Evolutionary conservation across 306 rosid genomes (phyloP), one percentile per base, ranked within the genome.

Genomic region (Trifolium pratense): DNA sequence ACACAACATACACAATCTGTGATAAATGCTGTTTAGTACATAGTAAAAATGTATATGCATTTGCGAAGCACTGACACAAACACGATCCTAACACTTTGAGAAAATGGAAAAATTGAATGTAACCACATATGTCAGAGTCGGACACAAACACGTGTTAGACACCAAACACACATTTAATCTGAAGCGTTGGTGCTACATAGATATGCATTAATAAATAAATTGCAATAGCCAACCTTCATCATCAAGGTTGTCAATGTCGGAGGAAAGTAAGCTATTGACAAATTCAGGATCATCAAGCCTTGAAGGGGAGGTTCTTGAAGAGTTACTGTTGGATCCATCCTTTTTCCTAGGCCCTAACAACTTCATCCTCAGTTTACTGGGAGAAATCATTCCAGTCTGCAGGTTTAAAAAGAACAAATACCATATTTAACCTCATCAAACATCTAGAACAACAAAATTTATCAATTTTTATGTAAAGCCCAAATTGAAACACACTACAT

Each of bases 241-340:
- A 21, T 86, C 89, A 75, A 83, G 80, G 78, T 45, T 87, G 49
- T 81, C 92, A 74, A 46, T 64, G 32, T 82, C 66, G 13, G 86
- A 69, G 66, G 75, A 59, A 51, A 93, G 84, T 71, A 93, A 85
- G 87, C 94, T 81, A 71, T 89, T 83, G 59, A 84, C 89, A 83
- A 85, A 89, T 45, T 91, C 97, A 23, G 91, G 34, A 78, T 93
- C 92, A 8, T 81, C 92, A 73, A 85, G 59, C 81, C 86, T 89
- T 31, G 98, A 81, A 74, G 98, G 98, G 42, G 98, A 93, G 61
- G 97, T 91, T 87, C 98, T 91, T 16, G 97, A 83, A 55, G 98
- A 93, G 87, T 88, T 91, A 80, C 83, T 78, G 81, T 88, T 91
- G 83, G 98, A 93, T 78, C 94, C 97, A 79, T 87, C 90, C 75